Percentiles rank a stretch among this genome's conserved stretches.
Evolutionary conservation across 305 asterid genomes (phyloP).

Genomic region (Fraxinus floribunda): DNA sequence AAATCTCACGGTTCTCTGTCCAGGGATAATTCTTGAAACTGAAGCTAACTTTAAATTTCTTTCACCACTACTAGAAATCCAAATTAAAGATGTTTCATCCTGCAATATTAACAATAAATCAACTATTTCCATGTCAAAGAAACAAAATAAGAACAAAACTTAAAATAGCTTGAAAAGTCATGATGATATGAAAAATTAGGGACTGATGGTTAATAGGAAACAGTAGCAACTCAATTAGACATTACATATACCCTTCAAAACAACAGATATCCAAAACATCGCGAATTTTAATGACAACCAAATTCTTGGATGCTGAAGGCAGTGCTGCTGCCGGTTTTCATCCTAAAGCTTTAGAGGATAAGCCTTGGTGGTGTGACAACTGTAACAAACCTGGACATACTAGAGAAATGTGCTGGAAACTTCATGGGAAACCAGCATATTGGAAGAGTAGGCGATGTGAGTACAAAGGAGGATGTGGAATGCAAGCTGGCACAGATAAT

Average conservation of each 20-base stretch:
- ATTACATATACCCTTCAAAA: constrained; percentile 17
- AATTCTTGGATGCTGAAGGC: background rate
- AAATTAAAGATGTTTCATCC: constrained; percentile 80
- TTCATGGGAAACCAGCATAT: background rate
- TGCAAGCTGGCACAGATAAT: background rate
- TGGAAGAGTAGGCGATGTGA: background rate
- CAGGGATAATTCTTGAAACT: constrained; percentile 79
- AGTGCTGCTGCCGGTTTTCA: background rate
- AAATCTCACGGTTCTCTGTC: constrained; percentile 93
- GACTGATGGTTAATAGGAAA: background rate
- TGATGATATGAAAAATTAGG: constrained; percentile 3
- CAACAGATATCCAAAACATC: constrained; percentile 7
- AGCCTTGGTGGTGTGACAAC: background rate
- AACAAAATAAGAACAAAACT: constrained; percentile 5
- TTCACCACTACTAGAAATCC: constrained; percentile 91
- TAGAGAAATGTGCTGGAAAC: background rate
- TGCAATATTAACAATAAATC: constrained; percentile 30
- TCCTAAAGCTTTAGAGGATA: background rate
- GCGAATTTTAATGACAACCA: background rate
- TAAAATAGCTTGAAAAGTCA: constrained; percentile 8
- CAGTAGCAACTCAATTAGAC: background rate
- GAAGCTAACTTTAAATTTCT: constrained; percentile 77
- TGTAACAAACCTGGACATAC: background rate
- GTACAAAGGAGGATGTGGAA: background rate
- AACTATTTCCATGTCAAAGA: constrained; percentile 15